A percentile compares a stretch with the other conserved stretches of the same genome.
These are phyloP conservation scores for Coemansia sp. DNA, from an alignment of 192 early-diverging fungal genomes.

Conservation along the genomic window DNA sequence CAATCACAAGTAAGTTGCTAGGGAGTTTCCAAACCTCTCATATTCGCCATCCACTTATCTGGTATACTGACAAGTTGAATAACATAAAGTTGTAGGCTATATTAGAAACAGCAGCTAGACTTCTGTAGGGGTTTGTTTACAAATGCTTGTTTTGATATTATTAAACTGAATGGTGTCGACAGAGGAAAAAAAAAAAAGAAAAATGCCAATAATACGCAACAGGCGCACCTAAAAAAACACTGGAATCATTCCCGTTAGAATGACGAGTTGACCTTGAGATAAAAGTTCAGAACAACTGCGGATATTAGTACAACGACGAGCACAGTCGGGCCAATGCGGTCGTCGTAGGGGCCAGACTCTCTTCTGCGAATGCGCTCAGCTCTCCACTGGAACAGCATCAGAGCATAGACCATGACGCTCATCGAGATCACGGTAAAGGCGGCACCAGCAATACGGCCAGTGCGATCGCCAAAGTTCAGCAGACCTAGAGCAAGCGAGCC, in stretches of 20 bases:
- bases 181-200: background rate
- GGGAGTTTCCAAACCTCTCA: too few species aligned
- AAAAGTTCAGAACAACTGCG: constrained; percentile 73
- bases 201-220: too few species aligned
- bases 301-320: constrained; percentile 63
- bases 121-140: too few species aligned
- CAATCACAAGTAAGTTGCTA: too few species aligned
- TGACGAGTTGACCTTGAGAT: constrained; percentile 53
- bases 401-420: constrained; percentile 65
- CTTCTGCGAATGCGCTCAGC: constrained; percentile 57
- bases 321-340: constrained; percentile 61
- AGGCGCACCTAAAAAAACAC: background rate
- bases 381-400: constrained; percentile 63
- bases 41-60: too few species aligned
- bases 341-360: constrained; percentile 63
- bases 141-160: too few species aligned
- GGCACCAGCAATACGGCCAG: constrained; percentile 64
- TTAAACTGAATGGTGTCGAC: too few species aligned
- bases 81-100: too few species aligned
- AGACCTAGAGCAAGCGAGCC: constrained; percentile 75
- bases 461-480: constrained; percentile 78
- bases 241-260: constrained; percentile 1
- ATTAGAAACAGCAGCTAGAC: too few species aligned
- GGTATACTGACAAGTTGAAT: too few species aligned
- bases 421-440: constrained; percentile 68